phyloP scores from a whole-genome alignment of 805 yeast genomes.

The Zygosaccharomyces siamensis region DNA sequence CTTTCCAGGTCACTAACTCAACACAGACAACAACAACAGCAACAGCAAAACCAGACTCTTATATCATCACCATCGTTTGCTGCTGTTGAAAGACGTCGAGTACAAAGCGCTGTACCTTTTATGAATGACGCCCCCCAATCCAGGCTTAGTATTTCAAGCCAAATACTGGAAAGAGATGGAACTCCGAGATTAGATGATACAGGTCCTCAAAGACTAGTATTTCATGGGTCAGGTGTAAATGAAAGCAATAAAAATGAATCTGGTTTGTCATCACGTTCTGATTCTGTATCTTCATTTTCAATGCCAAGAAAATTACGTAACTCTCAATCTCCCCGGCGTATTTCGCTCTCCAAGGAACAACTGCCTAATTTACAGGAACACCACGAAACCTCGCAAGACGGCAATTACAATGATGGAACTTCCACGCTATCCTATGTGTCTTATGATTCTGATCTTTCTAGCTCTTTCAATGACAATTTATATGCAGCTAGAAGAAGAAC shows the following conservation, averaged over 20 bases:
- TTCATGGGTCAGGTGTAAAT: conserved; percentile 12
- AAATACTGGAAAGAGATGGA: conserved; percentile 8
- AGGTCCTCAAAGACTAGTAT: conserved; percentile 27
- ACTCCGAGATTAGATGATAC: conserved; percentile 4
- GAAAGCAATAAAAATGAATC: not conserved
- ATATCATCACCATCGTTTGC: conserved; percentile 24
- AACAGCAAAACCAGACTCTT: conserved; percentile 4
- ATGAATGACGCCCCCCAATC: conserved; percentile 8
- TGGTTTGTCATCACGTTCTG: not conserved
- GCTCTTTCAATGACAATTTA: not conserved
- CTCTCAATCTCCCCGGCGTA: conserved; percentile 8
- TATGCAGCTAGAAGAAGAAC: not conserved
- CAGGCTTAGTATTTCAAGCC: conserved; percentile 10
- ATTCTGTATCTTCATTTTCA: not conserved
- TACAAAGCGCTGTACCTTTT: conserved; percentile 23
- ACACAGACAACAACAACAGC: conserved; percentile 8
- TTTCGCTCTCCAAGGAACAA: conserved; percentile 19
- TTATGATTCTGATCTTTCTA: conserved; percentile 54
- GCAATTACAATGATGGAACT: conserved; percentile 6
- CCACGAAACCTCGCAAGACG: conserved; percentile 1
- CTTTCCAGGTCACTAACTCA: conserved; percentile 29
- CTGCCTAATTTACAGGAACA: conserved; percentile 9
- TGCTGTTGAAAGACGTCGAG: conserved; percentile 22
- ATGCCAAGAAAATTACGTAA: conserved; percentile 9
- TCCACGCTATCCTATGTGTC: conserved; percentile 47